A percentile compares a stretch with the other conserved stretches of the same genome.
phyloP scores from a whole-genome alignment of 73 alveolate genomes.

The Paraurostyla sp. region DNA sequence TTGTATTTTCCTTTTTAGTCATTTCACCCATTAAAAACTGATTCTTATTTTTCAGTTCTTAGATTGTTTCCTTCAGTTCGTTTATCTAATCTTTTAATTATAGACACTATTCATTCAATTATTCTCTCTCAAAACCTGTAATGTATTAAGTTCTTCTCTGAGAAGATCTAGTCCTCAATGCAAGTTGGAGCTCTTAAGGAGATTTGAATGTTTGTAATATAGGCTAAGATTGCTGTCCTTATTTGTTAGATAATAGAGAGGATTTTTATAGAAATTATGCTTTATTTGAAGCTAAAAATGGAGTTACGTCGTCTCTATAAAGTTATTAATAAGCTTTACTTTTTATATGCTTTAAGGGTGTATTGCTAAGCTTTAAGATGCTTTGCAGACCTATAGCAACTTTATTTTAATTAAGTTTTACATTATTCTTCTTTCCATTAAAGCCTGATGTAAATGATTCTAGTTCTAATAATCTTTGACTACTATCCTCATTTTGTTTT shows the following conservation, averaged over 20 bases:
- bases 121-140: constrained; percentile 22
- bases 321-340: not conserved
- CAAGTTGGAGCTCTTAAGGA: not conserved
- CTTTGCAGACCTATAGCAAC: constrained; percentile 21
- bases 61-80: constrained; percentile 11
- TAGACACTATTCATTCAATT: constrained; percentile 13
- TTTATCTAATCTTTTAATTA: constrained; percentile 19
- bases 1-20: constrained; percentile 1
- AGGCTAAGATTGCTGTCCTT: not conserved
- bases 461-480: too few species aligned
- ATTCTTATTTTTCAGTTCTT: constrained; percentile 7
- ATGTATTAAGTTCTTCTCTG: not conserved
- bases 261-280: not conserved
- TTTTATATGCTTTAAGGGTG: constrained; percentile 15
- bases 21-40: constrained; percentile 20
- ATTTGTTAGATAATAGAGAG: too few species aligned
- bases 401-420: not conserved
- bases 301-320: constrained; percentile 30
- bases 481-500: too few species aligned
- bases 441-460: too few species aligned
- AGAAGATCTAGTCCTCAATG: not conserved
- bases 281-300: constrained; percentile 26
- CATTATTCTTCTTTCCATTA: not conserved
- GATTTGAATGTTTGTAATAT: not conserved
- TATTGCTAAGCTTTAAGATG: not conserved